A percentile compares a stretch with the other conserved stretches of the same genome.
Evolutionary conservation across 2,329 filamentous ascomycete genomes (phyloP).

Genomic region (Colletotrichum lindemuthianum): DNA sequence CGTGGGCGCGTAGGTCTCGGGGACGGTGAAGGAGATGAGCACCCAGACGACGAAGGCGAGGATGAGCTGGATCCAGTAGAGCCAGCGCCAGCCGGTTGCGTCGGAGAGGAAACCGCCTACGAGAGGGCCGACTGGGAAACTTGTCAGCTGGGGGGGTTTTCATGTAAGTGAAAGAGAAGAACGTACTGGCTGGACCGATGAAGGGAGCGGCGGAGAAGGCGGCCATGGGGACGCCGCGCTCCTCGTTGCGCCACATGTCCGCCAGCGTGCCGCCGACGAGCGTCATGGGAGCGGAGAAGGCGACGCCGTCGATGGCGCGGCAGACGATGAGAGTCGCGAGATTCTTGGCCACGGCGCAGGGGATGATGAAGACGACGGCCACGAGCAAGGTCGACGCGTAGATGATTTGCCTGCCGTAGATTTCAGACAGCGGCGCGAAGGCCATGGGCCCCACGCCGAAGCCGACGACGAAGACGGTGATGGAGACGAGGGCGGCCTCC

Average conservation of each 20-base stretch:
- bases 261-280: constrained; percentile 84
- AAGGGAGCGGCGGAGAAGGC: constrained; percentile 87
- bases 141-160: background rate
- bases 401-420: constrained; percentile 76
- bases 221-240: constrained; percentile 87
- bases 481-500: constrained; percentile 77
- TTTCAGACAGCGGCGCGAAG: constrained; percentile 82
- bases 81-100: constrained; percentile 79
- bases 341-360: constrained; percentile 80
- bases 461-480: constrained; percentile 82
- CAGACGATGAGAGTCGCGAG: constrained; percentile 81
- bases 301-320: constrained; percentile 82
- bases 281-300: constrained; percentile 88
- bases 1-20: constrained; percentile 87
- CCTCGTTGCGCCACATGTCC: constrained; percentile 86
- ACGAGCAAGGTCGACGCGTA: constrained; percentile 75
- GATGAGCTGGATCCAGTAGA: constrained; percentile 90
- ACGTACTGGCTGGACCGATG: constrained; percentile 76
- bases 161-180: background rate
- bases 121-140: constrained; percentile 69
- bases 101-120: constrained; percentile 81
- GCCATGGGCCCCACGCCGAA: constrained; percentile 84
- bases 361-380: constrained; percentile 83
- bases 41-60: constrained; percentile 75
- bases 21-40: constrained; percentile 86